Percentiles rank a stretch among this genome's conserved stretches.
These are phyloP conservation scores for Dactylis glomerata DNA, from an alignment of 176 grass and related monocot genomes.

Conservation along the genomic window DNA sequence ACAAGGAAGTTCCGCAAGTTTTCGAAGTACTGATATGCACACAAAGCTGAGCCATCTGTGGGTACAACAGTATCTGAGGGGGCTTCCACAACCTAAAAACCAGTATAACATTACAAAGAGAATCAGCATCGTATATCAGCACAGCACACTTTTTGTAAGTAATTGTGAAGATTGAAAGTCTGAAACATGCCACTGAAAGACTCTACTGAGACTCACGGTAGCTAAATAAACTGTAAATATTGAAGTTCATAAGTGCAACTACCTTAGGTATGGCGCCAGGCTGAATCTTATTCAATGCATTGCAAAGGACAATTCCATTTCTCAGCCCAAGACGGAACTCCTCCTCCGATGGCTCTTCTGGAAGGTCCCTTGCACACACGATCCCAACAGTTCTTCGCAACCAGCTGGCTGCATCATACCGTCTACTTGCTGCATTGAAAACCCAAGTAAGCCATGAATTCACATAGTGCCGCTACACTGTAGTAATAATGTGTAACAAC, in stretches of 20 bases:
- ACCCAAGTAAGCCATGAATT: background rate
- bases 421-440: conserved; percentile 47
- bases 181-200: background rate
- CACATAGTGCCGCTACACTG: background rate
- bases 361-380: conserved; percentile 61
- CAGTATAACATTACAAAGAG: conserved; percentile 21
- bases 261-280: conserved; percentile 68
- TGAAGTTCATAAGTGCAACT: conserved; percentile 33
- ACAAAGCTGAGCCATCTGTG: conserved; percentile 75
- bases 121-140: background rate
- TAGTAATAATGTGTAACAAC: background rate
- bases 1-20: conserved; percentile 88
- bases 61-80: conserved; percentile 42
- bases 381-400: conserved; percentile 73
- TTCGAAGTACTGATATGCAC: conserved; percentile 84
- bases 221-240: background rate
- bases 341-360: conserved; percentile 83
- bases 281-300: conserved; percentile 77
- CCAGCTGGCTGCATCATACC: conserved; percentile 73
- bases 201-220: background rate
- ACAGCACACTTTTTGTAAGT: background rate
- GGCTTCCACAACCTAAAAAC: conserved; percentile 63
- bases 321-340: conserved; percentile 72
- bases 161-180: background rate
- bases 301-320: conserved; percentile 91